A percentile compares a stretch with the other conserved stretches of the same genome.
Conservation (phyloP, 306 rosid genomes). For the Corylus heterophylla region DNA sequence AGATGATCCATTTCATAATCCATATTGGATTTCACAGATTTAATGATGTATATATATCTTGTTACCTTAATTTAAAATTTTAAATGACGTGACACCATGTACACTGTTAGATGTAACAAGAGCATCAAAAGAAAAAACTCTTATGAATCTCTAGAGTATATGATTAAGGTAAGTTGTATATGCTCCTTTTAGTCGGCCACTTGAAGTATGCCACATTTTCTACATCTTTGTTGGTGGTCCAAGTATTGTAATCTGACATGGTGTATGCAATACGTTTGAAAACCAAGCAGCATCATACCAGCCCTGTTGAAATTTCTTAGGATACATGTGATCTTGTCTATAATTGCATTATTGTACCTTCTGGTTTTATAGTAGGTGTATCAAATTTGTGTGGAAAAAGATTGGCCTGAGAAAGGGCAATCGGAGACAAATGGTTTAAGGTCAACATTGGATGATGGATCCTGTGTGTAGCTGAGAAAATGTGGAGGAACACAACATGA, state of each 20-base stretch:
- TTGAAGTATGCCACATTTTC: background rate
- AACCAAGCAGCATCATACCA: conserved; percentile 14
- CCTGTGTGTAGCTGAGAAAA: conserved; percentile 2
- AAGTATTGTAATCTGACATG: background rate
- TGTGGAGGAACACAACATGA: conserved; percentile 16
- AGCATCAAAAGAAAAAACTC: background rate
- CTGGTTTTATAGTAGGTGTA: background rate
- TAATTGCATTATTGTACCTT: conserved; percentile 24
- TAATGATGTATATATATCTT: too few species aligned
- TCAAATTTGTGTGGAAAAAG: conserved; percentile 1
- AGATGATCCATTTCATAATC: too few species aligned
- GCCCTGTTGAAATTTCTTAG: conserved; percentile 22
- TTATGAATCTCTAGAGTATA: background rate
- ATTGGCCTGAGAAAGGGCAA: conserved; percentile 22
- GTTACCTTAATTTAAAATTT: too few species aligned
- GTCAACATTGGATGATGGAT: conserved; percentile 27
- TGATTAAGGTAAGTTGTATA: background rate
- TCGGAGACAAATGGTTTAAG: conserved; percentile 11
- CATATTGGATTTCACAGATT: too few species aligned
- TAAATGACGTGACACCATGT: too few species aligned
- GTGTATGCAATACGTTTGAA: background rate
- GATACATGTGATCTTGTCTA: conserved; percentile 20
- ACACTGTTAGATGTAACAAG: too few species aligned
- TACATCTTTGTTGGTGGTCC: conserved; percentile 5
- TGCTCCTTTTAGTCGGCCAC: background rate